Conservation (phyloP, 306 rosid genomes). For the Vigna mungo region DNA sequence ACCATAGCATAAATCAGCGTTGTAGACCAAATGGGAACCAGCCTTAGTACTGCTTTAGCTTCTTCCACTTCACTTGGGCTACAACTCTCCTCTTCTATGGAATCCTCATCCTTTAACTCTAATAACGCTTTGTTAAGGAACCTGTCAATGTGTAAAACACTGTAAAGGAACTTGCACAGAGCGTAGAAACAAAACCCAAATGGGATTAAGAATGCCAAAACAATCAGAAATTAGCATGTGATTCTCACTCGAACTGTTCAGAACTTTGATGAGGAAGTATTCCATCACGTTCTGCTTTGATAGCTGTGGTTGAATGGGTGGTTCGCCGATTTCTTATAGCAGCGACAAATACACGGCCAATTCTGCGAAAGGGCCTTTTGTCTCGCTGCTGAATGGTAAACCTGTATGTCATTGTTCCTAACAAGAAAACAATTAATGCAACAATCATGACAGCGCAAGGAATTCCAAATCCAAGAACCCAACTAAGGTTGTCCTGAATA, state of each 20-base stretch:
- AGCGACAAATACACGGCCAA: conserved; percentile 51
- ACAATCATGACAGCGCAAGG: conserved; percentile 59
- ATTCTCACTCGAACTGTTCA: conserved; percentile 56
- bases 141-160: conserved; percentile 35
- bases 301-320: neutral
- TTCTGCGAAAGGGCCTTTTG: conserved; percentile 56
- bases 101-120: conserved; percentile 40
- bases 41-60: conserved; percentile 57
- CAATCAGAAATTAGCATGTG: neutral
- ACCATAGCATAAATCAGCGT: conserved; percentile 50
- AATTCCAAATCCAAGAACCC: conserved; percentile 76
- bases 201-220: neutral
- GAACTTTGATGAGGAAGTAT: conserved; percentile 14
- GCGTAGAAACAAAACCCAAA: neutral
- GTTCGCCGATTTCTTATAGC: conserved; percentile 48
- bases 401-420: conserved; percentile 66
- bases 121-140: conserved; percentile 55
- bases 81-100: conserved; percentile 44
- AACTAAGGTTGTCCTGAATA: conserved; percentile 63
- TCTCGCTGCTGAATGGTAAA: conserved; percentile 33
- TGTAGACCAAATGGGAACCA: conserved; percentile 56
- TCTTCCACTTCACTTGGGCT: conserved; percentile 53
- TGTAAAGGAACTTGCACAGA: neutral
- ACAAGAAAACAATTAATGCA: conserved; percentile 60
- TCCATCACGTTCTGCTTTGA: conserved; percentile 33